Evolutionary conservation across 306 rosid species (phyloP).

Genomic region (Arachis stenosperma): DNA sequence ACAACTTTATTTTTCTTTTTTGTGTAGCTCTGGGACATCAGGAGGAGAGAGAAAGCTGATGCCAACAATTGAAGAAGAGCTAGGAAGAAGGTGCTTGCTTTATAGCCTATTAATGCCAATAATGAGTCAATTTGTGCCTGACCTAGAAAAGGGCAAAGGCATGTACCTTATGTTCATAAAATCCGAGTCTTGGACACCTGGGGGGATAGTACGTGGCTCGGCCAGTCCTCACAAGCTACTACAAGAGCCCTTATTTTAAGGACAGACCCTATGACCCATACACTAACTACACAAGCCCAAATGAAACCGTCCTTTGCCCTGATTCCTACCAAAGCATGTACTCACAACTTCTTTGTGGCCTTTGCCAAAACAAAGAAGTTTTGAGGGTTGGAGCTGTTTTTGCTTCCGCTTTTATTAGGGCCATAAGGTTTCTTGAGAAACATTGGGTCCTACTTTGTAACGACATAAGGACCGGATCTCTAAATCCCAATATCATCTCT

Average conservation of each 20-base stretch:
- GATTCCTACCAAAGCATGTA: conserved; percentile 97
- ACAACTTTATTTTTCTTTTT: neutral
- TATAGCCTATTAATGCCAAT: conserved; percentile 83
- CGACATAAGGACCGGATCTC: conserved; percentile 69
- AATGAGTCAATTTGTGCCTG: conserved; percentile 66
- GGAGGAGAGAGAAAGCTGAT: conserved; percentile 95
- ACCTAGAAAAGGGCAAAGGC: conserved; percentile 84
- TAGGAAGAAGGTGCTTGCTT: conserved; percentile 57
- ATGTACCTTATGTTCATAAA: conserved; percentile 88
- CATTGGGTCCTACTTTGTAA: conserved; percentile 65
- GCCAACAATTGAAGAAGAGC: conserved; percentile 83
- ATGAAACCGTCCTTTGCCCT: conserved; percentile 72
- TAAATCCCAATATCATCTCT: conserved; percentile 45
- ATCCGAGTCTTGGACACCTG: conserved; percentile 77
- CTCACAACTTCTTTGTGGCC: conserved; percentile 82
- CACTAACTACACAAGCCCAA: conserved; percentile 85
- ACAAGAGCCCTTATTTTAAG: conserved; percentile 74
- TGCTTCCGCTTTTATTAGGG: conserved; percentile 84
- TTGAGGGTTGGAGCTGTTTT: conserved; percentile 67
- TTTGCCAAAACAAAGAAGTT: conserved; percentile 55
- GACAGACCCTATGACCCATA: conserved; percentile 78
- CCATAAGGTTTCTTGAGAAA: conserved; percentile 73
- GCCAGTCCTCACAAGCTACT: conserved; percentile 79
- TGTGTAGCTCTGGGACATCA: conserved; percentile 84
- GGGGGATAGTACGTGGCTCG: conserved; percentile 77